Evolutionary conservation across 441 rosid genomes (phyloP), one percentile per base, ranked within the genome.

Genomic region (Populus hybrid): DNA sequence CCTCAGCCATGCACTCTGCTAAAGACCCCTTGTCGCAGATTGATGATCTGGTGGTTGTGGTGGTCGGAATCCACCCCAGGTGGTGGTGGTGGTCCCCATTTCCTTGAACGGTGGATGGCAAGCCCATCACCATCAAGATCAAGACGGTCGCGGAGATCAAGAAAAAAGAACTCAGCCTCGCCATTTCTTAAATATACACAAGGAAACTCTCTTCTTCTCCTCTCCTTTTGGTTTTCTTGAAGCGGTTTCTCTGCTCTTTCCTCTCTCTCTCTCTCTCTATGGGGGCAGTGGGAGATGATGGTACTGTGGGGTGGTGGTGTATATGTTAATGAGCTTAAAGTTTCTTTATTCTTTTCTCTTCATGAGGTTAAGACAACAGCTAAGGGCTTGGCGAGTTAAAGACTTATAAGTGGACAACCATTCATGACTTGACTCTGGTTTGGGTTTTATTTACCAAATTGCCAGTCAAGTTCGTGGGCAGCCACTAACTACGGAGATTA

Each of bases 11-110:
- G 85, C 96, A 91, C 75, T 89, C 96, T 0, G 87, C 89, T 20
- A 87, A 80, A 53, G 98, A 81, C n/a, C 94, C 92, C 77, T 80
- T 78, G 24, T 59, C 23, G 86, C 96, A 93, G 76, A 85, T 77
- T 2, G 90, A 85, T 11, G 73, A 57, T 70, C 73, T 36, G 1
- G 64, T 23, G 36, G 68, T 3, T 40, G 69, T 12, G 80, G 85
- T 75, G 57, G 61, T 12, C 3, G 91, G 83, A 14, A 88, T 70
- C 89, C 92, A 88, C 64, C 89, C 93, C 5, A 89, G 82, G 68
- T 82, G 86, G 34, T 32, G 34, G 68, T 82, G 86, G 80, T 74
- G 82, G 74, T 82, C 88, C 67, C 77, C 90, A 32, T 85, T 81
- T 0, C 89, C 89, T 26, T 84, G 77, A 11, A 86, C 89, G 78